phyloP scores from a whole-genome alignment of 2,329 filamentous ascomycete genomes.

The Colletotrichum graminicola region DNA sequence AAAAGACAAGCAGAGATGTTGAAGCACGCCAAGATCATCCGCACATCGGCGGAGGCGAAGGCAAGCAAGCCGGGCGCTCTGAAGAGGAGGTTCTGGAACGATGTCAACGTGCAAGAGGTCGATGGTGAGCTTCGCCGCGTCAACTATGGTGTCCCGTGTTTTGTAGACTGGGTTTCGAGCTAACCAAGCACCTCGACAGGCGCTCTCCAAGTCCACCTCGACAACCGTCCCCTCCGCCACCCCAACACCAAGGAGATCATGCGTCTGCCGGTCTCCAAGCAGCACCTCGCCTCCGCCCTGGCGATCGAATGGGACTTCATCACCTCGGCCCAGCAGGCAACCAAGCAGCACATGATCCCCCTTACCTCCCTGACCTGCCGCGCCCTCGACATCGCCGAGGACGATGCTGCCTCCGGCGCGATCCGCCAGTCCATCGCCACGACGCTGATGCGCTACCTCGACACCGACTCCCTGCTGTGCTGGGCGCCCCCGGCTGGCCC shows the following conservation, averaged over 20 bases:
- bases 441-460: constrained; percentile 85
- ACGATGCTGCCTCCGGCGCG: constrained; percentile 68
- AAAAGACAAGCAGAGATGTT: constrained; percentile 68
- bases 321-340: constrained; percentile 83
- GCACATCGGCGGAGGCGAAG: constrained; percentile 51
- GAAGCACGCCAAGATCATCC: constrained; percentile 63
- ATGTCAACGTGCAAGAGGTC: constrained; percentile 78
- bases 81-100: constrained; percentile 88
- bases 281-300: constrained; percentile 84
- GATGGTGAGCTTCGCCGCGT: constrained; percentile 62
- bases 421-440: constrained; percentile 74
- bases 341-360: constrained; percentile 89
- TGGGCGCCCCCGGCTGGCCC: constrained; percentile 75
- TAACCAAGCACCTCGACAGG: constrained; percentile 47
- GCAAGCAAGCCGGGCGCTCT: constrained; percentile 57
- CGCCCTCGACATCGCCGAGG: constrained; percentile 81
- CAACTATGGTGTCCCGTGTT: not conserved
- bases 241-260: constrained; percentile 79
- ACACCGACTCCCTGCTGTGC: constrained; percentile 93
- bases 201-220: constrained; percentile 76
- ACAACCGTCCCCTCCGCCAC: constrained; percentile 82
- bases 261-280: constrained; percentile 79
- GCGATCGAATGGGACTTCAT: constrained; percentile 95
- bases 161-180: not conserved
- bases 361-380: constrained; percentile 88